Percentiles rank a stretch among this genome's conserved stretches.
phyloP scores from a whole-genome alignment of 2,329 filamentous ascomycete genomes.

The Cordyceps javanica region DNA sequence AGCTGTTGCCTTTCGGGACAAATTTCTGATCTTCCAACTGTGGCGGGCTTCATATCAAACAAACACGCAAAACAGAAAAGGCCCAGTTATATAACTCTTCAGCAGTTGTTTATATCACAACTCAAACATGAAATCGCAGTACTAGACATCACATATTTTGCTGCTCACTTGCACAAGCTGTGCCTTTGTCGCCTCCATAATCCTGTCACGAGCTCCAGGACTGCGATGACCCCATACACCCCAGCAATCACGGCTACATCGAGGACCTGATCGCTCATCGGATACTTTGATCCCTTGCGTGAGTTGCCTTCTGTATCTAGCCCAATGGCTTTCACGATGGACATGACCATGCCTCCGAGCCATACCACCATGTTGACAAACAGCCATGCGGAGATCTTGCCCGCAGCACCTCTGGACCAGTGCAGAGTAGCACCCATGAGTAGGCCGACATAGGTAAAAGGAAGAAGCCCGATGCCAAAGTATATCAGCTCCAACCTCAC shows the following conservation, averaged over 20 bases:
- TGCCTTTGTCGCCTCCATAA: background rate
- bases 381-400: background rate
- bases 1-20: no score
- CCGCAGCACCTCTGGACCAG: background rate
- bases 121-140: no score
- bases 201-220: background rate
- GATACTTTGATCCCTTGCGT: conserved; percentile 9
- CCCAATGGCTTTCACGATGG: conserved; percentile 7
- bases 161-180: background rate
- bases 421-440: background rate
- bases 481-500: conserved; percentile 4
- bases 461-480: conserved; percentile 9
- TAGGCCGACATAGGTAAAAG: conserved; percentile 7
- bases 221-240: conserved; percentile 2
- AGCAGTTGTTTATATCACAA: no score
- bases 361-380: conserved; percentile 7
- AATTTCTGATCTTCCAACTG: no score
- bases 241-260: conserved; percentile 10
- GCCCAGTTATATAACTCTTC: no score
- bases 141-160: background rate
- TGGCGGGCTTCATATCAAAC: no score
- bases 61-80: no score
- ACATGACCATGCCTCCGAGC: conserved; percentile 1
- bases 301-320: background rate
- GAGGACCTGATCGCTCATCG: conserved; percentile 9